Base-by-base conservation (phyloP, 2,329 filamentous ascomycete species). In the Ceratocystis smalleyi region DNA sequence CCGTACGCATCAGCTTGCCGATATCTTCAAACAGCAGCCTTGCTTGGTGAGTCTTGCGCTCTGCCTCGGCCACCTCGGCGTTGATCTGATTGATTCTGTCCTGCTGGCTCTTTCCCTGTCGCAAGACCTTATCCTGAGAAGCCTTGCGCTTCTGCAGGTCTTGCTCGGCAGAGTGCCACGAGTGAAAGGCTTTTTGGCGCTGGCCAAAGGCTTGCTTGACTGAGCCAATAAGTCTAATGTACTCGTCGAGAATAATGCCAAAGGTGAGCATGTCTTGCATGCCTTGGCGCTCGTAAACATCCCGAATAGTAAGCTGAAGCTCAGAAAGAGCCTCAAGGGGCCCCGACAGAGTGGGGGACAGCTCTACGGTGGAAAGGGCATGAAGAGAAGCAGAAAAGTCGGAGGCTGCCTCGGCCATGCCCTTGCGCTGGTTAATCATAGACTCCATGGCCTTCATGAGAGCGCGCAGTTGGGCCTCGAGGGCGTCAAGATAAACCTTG, bases 171-270 rank as follows among this genome's bases (percentile, higher is more conserved):
- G 83, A 77, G 73, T 96, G 91, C 92, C 94, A 99, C 54, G 88
- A 85, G 73, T 97, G 89, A 72, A 94, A 99, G 1, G 91, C 89
- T 74, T 96, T 96, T 74, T 99, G 94, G 65, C 94, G 86, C 74
- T 96, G 91, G 43, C 81, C 77, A 72, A 99, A 99, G 0, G 94
- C 89, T 67, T 87, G 89, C 79, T 99, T 99, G 67, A 97, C 89
- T 64, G 89, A 95, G 40, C 91, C 90, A 70, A 99, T 97, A 54
- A 99, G 77, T 4, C 94, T 89, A 69, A 99, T 95, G 75, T 99
- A 99, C 75, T 99, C 94, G 69, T 99, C 94, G 68, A 99, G 91
- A 54, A 95, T 95, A 71, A 97, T 97, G 45, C 94, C 94, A 68
- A 99, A 85, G 0, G 94, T 99, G 62, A 99, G 80, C 40, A 97